Evolutionary conservation across 352 stramenopile species (phyloP).

Genomic region (Phytophthora pluvialis): DNA sequence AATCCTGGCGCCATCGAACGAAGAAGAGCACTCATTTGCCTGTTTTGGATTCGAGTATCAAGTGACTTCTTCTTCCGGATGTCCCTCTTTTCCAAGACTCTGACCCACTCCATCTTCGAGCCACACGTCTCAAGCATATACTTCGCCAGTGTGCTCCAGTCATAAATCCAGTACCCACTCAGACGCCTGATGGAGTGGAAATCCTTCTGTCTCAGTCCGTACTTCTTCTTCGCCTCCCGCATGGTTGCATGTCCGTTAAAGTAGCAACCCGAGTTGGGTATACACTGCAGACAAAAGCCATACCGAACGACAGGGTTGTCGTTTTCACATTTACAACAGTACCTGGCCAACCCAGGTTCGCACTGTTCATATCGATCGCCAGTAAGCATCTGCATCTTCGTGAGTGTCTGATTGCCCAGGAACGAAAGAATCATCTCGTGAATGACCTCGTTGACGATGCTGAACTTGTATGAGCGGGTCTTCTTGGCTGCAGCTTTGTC

Average conservation of each 20-base stretch:
- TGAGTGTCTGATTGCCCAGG: slow-evolving; percentile 38
- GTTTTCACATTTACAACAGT: slow-evolving; percentile 38
- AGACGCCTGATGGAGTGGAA: too few species aligned
- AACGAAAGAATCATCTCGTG: slow-evolving; percentile 23
- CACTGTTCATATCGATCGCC: slow-evolving; percentile 25
- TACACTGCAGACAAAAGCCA: not conserved
- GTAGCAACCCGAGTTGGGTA: not conserved
- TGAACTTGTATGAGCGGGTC: slow-evolving; percentile 22
- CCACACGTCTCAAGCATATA: too few species aligned
- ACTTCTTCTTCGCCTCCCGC: not conserved
- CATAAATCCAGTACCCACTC: too few species aligned
- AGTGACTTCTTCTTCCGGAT: too few species aligned
- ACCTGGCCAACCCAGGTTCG: slow-evolving; percentile 16
- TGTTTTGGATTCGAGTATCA: not conserved
- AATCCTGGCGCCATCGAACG: too few species aligned
- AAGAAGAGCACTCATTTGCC: not conserved
- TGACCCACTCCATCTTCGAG: too few species aligned
- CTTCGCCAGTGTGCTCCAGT: too few species aligned
- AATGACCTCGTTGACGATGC: slow-evolving; percentile 18
- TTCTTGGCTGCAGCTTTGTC: slow-evolving; percentile 16
- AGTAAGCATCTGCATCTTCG: slow-evolving; percentile 38
- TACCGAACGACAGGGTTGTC: slow-evolving; percentile 23
- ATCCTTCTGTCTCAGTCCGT: not conserved
- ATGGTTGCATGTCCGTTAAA: not conserved
- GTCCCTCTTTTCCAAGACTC: too few species aligned